Conservation (phyloP, 116 monocot genomes). For the Phalaenopsis hybrid region DNA sequence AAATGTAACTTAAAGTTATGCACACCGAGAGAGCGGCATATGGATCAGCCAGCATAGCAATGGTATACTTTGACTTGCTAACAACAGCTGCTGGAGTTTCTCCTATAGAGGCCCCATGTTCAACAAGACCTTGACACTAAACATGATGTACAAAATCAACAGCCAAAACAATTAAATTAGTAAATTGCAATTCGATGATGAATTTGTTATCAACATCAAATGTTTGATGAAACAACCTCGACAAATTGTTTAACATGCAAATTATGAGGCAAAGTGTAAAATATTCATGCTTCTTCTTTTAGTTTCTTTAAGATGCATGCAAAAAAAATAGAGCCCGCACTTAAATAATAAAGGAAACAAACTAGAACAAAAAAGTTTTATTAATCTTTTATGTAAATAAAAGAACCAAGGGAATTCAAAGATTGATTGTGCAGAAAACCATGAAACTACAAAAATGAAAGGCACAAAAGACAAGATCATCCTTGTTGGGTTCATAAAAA, state of each 20-base stretch:
- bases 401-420: not conserved
- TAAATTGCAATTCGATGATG: not conserved
- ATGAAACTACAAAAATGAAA: too few species aligned
- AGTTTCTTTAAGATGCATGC: not conserved
- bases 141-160: not conserved
- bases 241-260: not conserved
- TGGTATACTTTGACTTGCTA: conserved; percentile 79
- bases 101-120: conserved; percentile 68
- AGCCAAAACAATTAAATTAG: not conserved
- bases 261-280: not conserved
- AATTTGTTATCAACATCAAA: not conserved
- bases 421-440: not conserved
- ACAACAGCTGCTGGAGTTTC: conserved; percentile 83
- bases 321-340: not conserved
- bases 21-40: conserved; percentile 85
- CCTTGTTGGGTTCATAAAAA: too few species aligned
- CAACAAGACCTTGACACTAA: conserved; percentile 80
- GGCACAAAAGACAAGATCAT: too few species aligned
- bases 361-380: not conserved
- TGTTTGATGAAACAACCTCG: not conserved
- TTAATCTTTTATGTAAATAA: not conserved
- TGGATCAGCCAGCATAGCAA: conserved; percentile 96
- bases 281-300: not conserved
- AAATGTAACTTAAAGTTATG: not conserved
- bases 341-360: not conserved